Evolutionary conservation across 2,329 filamentous ascomycete species (phyloP), one percentile per base, ranked within the genome.

Genomic region (Achaetomium macrosporum): DNA sequence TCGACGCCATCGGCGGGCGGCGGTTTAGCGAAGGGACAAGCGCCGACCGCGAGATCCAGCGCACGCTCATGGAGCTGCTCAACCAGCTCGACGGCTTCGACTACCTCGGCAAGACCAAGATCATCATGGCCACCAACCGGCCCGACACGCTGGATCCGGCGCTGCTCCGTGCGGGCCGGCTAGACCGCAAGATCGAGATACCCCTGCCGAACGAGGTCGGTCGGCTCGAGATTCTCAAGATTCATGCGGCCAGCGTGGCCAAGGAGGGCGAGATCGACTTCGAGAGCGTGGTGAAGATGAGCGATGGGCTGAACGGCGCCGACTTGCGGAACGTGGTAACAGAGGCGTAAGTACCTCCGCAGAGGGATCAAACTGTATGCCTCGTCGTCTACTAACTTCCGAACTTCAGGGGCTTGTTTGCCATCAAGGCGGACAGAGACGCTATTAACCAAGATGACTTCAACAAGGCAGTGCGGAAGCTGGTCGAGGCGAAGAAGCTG

Each of bases 261-360:
- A 84, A 88, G 42, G 92, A 97, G 63, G 93, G 92, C 1, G 93
- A 99, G 58, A 90, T 99, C 66, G 95, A 99, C 70, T 99, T 95
- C 67, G 93, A 99, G 80, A 96, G 90, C 65, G 90, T 99, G 55
- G 93, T 99, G 62, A 99, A 99, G 84, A 99, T 99, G 93, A 96
- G 91, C 64, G 93, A 99, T 67, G 91, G 92, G 29, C 81, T 99
- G 64, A 99, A 99, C 72, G 93, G 93, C 68, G 93, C 93, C 47
- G 93, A 99, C 82, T 74, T 99, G 76, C 81, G 93, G 66, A 99
- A 99, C 68, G 91, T 99, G 48, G 91, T 99, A 48, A 99, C 93
- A 13, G 93, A 99, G 79, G 93, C 93, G 90, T 95, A 81, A 78
- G 90, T 84, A 29, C 25, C 37, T 19, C 9, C 15, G n/a, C n/a